Conservation (phyloP, 495 filamentous ascomycete species). For the Staphylotrichum tortipilum region DNA sequence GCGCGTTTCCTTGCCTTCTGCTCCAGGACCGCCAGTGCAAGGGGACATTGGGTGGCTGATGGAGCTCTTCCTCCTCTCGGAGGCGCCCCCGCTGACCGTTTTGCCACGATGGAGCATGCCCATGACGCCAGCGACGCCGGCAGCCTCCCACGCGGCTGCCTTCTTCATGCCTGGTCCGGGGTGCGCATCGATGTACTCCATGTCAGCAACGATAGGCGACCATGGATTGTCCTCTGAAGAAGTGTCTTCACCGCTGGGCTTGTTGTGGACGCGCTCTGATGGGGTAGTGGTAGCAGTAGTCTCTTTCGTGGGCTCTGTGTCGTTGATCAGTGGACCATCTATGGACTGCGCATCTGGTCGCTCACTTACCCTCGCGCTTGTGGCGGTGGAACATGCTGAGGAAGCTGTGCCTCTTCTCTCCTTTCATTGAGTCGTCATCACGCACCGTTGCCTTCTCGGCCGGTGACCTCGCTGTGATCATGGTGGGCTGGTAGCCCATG, state of each 20-base stretch:
- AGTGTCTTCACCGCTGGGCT: constrained; percentile 2
- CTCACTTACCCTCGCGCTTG: constrained; percentile 18
- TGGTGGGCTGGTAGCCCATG: background rate
- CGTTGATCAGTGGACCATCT: background rate
- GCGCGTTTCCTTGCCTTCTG: background rate
- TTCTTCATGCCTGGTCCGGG: constrained; percentile 16
- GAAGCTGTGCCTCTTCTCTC: constrained; percentile 20
- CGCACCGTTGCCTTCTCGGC: constrained; percentile 3
- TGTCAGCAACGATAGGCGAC: background rate
- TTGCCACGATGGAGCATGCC: constrained; percentile 17
- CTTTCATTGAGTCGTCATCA: background rate
- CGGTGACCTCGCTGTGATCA: too few relatives aligned
- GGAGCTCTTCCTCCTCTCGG: constrained; percentile 3
- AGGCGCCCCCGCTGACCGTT: constrained; percentile 3
- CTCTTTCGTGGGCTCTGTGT: background rate
- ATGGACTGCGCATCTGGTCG: constrained; percentile 7
- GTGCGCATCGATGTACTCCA: background rate
- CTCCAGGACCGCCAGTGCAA: background rate
- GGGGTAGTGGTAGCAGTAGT: background rate
- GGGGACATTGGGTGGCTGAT: background rate
- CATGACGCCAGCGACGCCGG: constrained; percentile 16
- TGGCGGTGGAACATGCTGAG: constrained; percentile 25
- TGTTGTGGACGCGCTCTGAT: background rate
- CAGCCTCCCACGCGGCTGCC: constrained; percentile 21
- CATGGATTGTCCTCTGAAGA: background rate